Base-by-base conservation (phyloP, 345 rosid genomes). In the Euphorbia pulcherrima region DNA sequence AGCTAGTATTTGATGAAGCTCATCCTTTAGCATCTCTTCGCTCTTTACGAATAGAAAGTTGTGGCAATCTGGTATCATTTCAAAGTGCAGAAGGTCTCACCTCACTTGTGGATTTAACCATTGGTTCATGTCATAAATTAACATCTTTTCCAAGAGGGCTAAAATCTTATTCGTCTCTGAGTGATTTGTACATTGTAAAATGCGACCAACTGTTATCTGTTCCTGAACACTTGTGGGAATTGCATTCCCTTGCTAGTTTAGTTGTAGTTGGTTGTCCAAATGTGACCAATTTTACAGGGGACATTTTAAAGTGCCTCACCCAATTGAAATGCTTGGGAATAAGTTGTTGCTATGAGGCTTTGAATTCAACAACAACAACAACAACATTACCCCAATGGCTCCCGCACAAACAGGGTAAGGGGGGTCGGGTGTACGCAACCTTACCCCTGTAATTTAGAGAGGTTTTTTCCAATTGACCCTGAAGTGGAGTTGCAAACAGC, bases 11-110 rank as follows among this genome's bases (percentile, higher is more conserved):
- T 58, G 24, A 39, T 12, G 23, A 16, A 23, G 60, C 55, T 52
- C 76, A 13, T 8, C 39, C 28, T 5, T 72, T 65, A 6, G 4
- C 59, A 4, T 29, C 60, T 37, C 70, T 65, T 12, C 37, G 20
- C 24, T 4, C 5, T 0, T 28, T 64, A 8, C 39, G 23, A 2
- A 4, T 11, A 20, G 6, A 17, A 2, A 20, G 18, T 3, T 60
- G 64, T 37, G 8, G 27, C 4, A 20, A 60, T 6, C 3, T 20
- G 8, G 46, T 27, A 37, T 60, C 64, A 24, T 33, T 60, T 60
- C 18, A 21, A 20, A 1, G 64, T 26, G 0, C 20, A 10, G 28
- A 37, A 37, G 46, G 23, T 17, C 24, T 23, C 64, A 60, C 27
- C 39, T 12, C 64, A 11, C 28, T 37, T 3, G n/a, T 18, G 20